Evolutionary conservation across 257 asterid genomes (phyloP).

Genomic region (Solanum tacnaense): DNA sequence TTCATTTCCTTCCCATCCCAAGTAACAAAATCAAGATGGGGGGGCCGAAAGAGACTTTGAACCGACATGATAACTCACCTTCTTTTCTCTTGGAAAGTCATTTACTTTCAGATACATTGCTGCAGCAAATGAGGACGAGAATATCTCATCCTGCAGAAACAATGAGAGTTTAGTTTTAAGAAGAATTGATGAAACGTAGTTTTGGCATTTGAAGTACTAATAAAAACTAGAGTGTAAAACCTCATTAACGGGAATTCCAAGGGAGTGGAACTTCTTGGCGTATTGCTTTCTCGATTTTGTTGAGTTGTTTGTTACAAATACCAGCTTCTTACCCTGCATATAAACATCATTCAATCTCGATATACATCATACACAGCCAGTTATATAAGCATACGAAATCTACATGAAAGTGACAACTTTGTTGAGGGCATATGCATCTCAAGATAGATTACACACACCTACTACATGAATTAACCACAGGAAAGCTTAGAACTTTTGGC

Average conservation of each 20-base stretch:
- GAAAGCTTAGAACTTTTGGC: not conserved
- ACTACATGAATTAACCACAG: not conserved
- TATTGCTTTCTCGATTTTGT: constrained; percentile 67
- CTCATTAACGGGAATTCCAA: constrained; percentile 73
- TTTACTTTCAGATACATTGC: constrained; percentile 85
- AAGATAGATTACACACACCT: not conserved
- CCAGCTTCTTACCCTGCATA: constrained; percentile 69
- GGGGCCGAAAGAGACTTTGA: not conserved
- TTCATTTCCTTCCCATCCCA: not conserved
- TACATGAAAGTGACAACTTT: not conserved
- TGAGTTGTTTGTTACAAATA: constrained; percentile 85
- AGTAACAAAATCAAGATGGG: not conserved
- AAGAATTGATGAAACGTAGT: not conserved
- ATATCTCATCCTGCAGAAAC: constrained; percentile 70
- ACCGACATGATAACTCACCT: constrained; percentile 28
- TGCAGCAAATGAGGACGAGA: constrained; percentile 89
- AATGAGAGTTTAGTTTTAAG: not conserved
- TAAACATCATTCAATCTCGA: not conserved
- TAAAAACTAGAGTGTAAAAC: constrained; percentile 13
- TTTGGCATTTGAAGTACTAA: not conserved
- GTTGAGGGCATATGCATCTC: not conserved
- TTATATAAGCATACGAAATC: not conserved
- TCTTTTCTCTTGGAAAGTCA: constrained; percentile 64
- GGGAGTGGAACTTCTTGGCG: constrained; percentile 63
- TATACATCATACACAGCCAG: not conserved